Base-by-base conservation (phyloP, 768 basidiomycete genomes). In the Macrolepiota albuminosa region DNA sequence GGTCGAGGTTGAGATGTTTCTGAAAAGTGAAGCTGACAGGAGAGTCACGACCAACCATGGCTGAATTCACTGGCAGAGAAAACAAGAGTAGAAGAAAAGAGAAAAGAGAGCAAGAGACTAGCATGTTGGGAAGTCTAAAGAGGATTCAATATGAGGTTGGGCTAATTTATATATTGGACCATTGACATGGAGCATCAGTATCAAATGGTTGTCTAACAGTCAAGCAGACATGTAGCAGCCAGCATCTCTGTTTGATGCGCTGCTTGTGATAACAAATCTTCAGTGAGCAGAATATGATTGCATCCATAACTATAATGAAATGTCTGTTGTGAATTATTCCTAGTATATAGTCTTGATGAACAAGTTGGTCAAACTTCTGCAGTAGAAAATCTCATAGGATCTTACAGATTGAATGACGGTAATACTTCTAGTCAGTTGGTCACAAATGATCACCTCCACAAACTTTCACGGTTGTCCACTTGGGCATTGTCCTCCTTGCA, bases 11-110 rank as follows among this genome's bases (percentile, higher is more conserved):
- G 67, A 85, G 64, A 57, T 75, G 73, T 67, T 79, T 80, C n/a
- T 83, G 78, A 50, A 88, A 68, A n/a, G 81, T 75, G 24, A 88
- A 68, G 5, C 76, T 77, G 51, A 83, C 71, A 26, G 69, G 72
- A 13, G 75, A 72, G 59, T 72, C 66, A 58, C 74, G 70, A 42
- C 18, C 14, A 14, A 82, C 67, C 46, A 79, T 68, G 49, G 78
- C 69, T 0, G 79, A 78, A 56, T 75, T 76, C 49, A 79, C 78
- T 49, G 71, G 75, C 47, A 79, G 77, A 45, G 77, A 74, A 33
- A 81, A 61, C 48, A 78, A 77, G 50, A 84, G 71, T 49, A 82
- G 67, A 39, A 83, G 66, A 53, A 75, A 72, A 36, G 78, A 75
- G 61, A 83, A 71, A 51, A 84, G 48, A 40, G 40, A 66, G 54